A percentile compares a stretch with the other conserved stretches of the same genome.
Evolutionary conservation across 2,329 filamentous ascomycete genomes (phyloP).

Genomic region (Calycina marina): DNA sequence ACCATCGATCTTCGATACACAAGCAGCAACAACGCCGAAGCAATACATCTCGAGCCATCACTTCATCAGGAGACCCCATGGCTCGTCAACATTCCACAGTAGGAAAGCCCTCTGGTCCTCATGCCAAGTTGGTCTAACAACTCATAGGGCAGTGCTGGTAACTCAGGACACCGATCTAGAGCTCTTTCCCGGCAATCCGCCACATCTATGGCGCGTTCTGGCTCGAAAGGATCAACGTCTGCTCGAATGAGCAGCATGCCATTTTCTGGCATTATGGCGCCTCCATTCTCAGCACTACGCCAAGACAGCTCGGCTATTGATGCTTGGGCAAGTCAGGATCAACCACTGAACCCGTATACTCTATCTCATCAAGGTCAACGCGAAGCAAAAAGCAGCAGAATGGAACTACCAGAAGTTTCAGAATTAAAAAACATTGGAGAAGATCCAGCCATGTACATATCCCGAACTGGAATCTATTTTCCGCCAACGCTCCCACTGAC

Average conservation of each 20-base stretch:
- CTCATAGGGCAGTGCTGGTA: constrained; percentile 16
- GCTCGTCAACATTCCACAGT: constrained; percentile 16
- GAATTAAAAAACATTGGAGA: constrained; percentile 16
- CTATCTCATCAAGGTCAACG: constrained; percentile 14
- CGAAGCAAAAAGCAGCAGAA: constrained; percentile 12
- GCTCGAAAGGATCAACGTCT: constrained; percentile 17
- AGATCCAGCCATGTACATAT: constrained; percentile 15
- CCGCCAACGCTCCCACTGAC: constrained; percentile 12
- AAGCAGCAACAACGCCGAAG: constrained; percentile 16
- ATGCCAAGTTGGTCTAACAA: constrained; percentile 13
- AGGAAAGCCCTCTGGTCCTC: constrained; percentile 10
- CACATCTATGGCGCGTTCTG: constrained; percentile 17
- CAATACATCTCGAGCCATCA: constrained; percentile 19
- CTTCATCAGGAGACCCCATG: constrained; percentile 17
- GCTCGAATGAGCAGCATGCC: constrained; percentile 14
- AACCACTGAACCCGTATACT: constrained; percentile 15
- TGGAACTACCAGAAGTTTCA: constrained; percentile 16
- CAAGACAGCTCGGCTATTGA: constrained; percentile 15
- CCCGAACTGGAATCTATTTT: constrained; percentile 8
- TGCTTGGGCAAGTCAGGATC: constrained; percentile 17
- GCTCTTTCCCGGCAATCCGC: constrained; percentile 19
- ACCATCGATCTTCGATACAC: constrained; percentile 16
- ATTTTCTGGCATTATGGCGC: constrained; percentile 16
- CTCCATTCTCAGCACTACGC: constrained; percentile 13
- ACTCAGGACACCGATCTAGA: constrained; percentile 9